Evolutionary conservation across 2,329 filamentous ascomycete genomes (phyloP).

Genomic region (Diplodia intermedia): DNA sequence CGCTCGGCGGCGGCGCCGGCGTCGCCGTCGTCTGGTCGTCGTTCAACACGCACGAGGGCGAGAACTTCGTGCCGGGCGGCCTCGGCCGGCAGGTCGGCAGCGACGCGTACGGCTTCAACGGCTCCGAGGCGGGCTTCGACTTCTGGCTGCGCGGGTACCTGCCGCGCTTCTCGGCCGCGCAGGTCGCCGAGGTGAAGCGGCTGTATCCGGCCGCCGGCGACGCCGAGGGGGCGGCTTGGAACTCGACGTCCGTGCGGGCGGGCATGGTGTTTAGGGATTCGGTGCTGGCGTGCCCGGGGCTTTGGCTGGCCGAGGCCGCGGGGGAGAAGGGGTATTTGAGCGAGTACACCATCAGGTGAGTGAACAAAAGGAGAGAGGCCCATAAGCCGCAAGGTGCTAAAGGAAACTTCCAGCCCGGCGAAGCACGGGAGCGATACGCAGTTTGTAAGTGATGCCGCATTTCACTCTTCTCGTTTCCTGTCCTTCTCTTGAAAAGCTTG

Average conservation of each 20-base stretch:
- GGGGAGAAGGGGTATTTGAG: constrained; percentile 58
- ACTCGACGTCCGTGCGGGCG: constrained; percentile 60
- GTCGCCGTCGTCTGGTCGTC: constrained; percentile 59
- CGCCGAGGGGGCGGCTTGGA: constrained; percentile 56
- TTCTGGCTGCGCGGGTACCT: constrained; percentile 63
- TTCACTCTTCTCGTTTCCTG: too few relatives aligned
- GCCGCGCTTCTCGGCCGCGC: constrained; percentile 52
- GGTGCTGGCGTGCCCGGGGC: constrained; percentile 65
- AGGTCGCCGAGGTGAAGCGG: constrained; percentile 51
- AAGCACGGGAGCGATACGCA: constrained; percentile 65
- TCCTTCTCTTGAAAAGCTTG: not conserved
- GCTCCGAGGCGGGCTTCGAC: constrained; percentile 58
- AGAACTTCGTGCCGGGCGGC: constrained; percentile 65
- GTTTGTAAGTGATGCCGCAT: constrained; percentile 53
- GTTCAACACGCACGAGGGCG: constrained; percentile 69
- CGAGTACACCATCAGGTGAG: constrained; percentile 62
- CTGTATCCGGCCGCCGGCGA: constrained; percentile 59
- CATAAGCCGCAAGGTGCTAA: too few relatives aligned
- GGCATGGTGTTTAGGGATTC: constrained; percentile 65
- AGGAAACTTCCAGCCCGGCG: constrained; percentile 52
- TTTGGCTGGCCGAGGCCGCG: constrained; percentile 61
- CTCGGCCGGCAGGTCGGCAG: constrained; percentile 45
- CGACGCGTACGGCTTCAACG: constrained; percentile 57
- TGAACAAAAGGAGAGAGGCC: too few relatives aligned
- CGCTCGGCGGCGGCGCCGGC: constrained; percentile 51